These are phyloP conservation scores for Mimosa bimucronata DNA, from an alignment of 306 rosid genomes.

Conservation along the genomic window DNA sequence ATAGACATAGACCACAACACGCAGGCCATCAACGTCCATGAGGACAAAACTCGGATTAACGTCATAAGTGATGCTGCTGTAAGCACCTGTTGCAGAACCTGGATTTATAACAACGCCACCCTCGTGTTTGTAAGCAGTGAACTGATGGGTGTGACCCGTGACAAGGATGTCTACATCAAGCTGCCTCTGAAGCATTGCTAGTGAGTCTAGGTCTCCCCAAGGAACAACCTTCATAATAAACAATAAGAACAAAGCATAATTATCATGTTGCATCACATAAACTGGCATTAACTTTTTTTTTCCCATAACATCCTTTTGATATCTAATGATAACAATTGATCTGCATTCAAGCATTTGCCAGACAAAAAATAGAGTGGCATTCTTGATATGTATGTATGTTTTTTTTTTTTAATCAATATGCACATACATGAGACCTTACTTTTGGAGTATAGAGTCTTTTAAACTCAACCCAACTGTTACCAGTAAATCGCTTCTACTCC, in stretches of 20 bases:
- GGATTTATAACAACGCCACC: conserved; percentile 98
- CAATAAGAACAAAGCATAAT: conserved; percentile 26
- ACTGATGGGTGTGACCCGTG: conserved; percentile 96
- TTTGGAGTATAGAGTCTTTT: neutral
- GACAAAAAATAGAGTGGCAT: neutral
- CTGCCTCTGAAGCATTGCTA: conserved; percentile 98
- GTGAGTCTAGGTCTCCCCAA: conserved; percentile 98
- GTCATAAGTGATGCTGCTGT: conserved; percentile 92
- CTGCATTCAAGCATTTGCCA: neutral
- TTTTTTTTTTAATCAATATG: neutral
- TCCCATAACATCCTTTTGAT: neutral
- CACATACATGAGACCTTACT: neutral
- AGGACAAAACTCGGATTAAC: conserved; percentile 98
- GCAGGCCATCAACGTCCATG: conserved; percentile 95
- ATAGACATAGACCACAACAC: conserved; percentile 97
- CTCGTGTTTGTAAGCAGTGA: conserved; percentile 97
- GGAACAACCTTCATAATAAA: conserved; percentile 87
- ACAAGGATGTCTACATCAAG: conserved; percentile 98
- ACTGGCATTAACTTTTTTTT: neutral
- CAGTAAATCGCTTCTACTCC: neutral
- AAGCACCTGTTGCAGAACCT: conserved; percentile 96
- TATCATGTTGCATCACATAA: conserved; percentile 16
- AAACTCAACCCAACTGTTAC: neutral
- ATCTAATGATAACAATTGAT: neutral
- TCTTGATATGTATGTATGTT: neutral